Conservation (phyloP, 1,139 yeast genomes). For the Suhomyces yuchorum region DNA sequence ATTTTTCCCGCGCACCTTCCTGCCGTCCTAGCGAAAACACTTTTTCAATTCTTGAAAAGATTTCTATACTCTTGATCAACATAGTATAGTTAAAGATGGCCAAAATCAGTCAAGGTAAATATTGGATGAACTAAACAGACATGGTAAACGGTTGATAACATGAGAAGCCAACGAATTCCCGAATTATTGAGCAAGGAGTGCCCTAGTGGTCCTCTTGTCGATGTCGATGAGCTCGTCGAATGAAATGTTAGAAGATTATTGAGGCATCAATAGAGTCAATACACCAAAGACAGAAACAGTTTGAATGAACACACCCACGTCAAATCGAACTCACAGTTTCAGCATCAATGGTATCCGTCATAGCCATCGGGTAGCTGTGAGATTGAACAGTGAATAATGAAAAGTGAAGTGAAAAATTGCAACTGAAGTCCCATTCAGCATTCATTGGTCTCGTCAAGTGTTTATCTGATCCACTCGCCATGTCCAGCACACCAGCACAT, state of each 20-base stretch:
- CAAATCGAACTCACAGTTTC: neutral
- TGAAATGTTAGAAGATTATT: neutral
- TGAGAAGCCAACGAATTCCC: neutral
- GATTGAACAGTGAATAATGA: too few relatives aligned
- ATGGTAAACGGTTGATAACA: neutral
- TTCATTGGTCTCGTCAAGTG: neutral
- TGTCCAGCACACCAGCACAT: slow-evolving; percentile 11
- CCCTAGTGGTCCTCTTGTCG: neutral
- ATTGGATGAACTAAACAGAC: slow-evolving; percentile 14
- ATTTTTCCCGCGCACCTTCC: slow-evolving; percentile 15
- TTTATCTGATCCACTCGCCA: neutral
- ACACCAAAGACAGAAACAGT: neutral
- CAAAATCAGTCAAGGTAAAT: slow-evolving; percentile 64
- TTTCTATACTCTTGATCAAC: slow-evolving; percentile 14
- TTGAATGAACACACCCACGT: neutral
- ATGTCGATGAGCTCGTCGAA: neutral
- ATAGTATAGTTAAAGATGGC: slow-evolving; percentile 46
- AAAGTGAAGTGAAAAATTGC: neutral
- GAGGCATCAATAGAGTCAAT: neutral
- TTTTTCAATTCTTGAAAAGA: slow-evolving; percentile 12
- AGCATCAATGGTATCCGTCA: neutral
- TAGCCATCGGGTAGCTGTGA: too few relatives aligned
- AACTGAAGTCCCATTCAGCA: neutral
- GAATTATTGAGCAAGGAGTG: neutral
- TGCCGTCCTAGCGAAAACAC: slow-evolving; percentile 13